Evolutionary conservation across 2,329 filamentous ascomycete genomes (phyloP).

Genomic region (Chaetoscypha palmicola): DNA sequence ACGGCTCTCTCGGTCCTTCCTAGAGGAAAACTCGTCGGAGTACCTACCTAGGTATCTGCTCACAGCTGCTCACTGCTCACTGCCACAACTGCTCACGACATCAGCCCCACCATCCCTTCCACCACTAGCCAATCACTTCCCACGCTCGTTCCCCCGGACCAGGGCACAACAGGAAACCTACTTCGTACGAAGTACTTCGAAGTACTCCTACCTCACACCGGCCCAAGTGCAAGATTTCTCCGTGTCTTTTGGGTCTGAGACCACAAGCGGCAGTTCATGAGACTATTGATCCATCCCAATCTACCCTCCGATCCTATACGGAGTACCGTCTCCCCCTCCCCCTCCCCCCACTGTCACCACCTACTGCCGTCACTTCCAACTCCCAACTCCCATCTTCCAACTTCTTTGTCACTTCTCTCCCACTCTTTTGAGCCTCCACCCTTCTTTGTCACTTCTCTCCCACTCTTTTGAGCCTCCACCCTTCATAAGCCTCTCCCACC

Average conservation of each 20-base stretch:
- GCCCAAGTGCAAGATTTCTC: slow-evolving; percentile 1
- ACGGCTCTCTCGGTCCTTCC: slow-evolving; percentile 8
- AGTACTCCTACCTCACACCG: no score
- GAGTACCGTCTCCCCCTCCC: background rate
- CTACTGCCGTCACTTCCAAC: background rate
- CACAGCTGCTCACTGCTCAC: no score
- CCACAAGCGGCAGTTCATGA: slow-evolving; percentile 7
- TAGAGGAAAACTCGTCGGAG: no score
- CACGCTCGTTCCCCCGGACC: background rate
- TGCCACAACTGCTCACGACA: no score
- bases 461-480: background rate
- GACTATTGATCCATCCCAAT: background rate
- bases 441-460: background rate
- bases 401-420: background rate
- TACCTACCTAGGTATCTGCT: no score
- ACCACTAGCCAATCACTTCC: background rate
- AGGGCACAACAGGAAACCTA: background rate
- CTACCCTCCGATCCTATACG: no score
- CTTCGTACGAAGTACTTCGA: no score
- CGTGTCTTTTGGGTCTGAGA: slow-evolving; percentile 1
- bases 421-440: background rate
- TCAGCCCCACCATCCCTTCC: no score
- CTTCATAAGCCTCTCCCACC: background rate
- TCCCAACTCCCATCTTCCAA: background rate
- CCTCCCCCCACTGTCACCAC: background rate